Evolutionary conservation across 1,139 yeast genomes (phyloP).

Genomic region (Hyphopichia fennica): DNA sequence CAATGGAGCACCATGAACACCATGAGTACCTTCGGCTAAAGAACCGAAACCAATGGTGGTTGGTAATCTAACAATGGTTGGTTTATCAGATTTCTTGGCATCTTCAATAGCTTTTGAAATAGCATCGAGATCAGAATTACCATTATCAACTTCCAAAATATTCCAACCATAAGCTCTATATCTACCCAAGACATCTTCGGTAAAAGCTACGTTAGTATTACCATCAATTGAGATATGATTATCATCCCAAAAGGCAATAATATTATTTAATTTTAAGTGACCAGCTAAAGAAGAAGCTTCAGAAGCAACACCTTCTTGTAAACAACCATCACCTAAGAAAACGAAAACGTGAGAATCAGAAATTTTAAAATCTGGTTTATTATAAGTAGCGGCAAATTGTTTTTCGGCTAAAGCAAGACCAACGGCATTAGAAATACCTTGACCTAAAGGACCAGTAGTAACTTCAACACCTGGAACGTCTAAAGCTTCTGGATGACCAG

Average conservation of each 20-base stretch:
- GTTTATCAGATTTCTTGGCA: conserved; percentile 76
- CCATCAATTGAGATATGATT: conserved; percentile 98
- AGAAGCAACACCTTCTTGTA: conserved; percentile 97
- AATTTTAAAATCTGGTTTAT: conserved; percentile 76
- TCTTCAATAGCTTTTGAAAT: conserved; percentile 71
- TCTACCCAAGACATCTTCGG: conserved; percentile 88
- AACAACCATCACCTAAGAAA: conserved; percentile 96
- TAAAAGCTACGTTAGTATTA: conserved; percentile 84
- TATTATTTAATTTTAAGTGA: conserved; percentile 89
- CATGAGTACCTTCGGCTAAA: conserved; percentile 77
- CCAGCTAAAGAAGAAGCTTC: conserved; percentile 97
- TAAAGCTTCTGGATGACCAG: conserved; percentile 90
- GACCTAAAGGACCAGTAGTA: conserved; percentile 99
- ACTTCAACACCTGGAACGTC: conserved; percentile 91
- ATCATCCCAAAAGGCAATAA: conserved; percentile 96
- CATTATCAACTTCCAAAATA: conserved; percentile 72
- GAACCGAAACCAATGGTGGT: conserved; percentile 98
- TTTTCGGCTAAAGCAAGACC: conserved; percentile 96
- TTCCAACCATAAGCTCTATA: conserved; percentile 97
- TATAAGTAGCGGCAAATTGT: conserved; percentile 89
- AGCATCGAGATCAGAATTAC: conserved; percentile 75
- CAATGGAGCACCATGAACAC: conserved; percentile 97
- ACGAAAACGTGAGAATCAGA: conserved; percentile 76
- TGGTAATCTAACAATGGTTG: conserved; percentile 84
- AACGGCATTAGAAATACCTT: conserved; percentile 95